Base-by-base conservation (phyloP, 768 basidiomycete species). In the Ramaria sp. region DNA sequence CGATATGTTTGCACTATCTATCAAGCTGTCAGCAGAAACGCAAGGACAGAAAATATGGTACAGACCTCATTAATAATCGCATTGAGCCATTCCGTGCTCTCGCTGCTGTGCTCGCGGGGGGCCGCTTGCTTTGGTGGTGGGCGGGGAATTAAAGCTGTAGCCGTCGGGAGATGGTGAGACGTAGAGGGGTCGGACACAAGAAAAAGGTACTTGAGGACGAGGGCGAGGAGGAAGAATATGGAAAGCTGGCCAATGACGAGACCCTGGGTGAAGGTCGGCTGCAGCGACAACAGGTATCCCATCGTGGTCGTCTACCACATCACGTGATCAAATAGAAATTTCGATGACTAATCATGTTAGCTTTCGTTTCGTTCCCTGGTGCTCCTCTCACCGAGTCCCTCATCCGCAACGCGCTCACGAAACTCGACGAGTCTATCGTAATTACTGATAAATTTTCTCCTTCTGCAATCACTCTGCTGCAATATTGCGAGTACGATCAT, bases 181-280 rank as follows among this genome's bases (percentile, higher is more conserved):
- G 52, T 43, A 3, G 63, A 54, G 27, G 81, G 76, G 17, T 61
- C 63, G 6, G 88, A 82, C 63, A 96, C 91, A 60, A 99, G 84
- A 66, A 99, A 96, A 57, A 98, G 83, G 72, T 96, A 98, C 66
- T 90, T 89, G 71, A 99, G 82, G 67, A 99, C 80, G 60, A 93
- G 72, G 48, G 75, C 76, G 30, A 90, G 77, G 48, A 94, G 77
- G 51, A 86, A 64, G 45, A 91, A 74, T 63, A 99, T 85, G 24
- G 92, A 94, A 20, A 91, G 75, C 69, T 98, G 95, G 57, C 95
- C 95, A 45, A 97, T 71, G 39, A 99, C 74, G 37, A 99, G 80
- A 15, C 95, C 95, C 67, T 97, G 94, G 0, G 94, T 96, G 71
- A 99, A 99, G 1, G 91, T 93, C 20, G 87, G 89, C 63, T 87